Conservation (phyloP, 441 rosid genomes). For the Bruguiera hainesii region DNA sequence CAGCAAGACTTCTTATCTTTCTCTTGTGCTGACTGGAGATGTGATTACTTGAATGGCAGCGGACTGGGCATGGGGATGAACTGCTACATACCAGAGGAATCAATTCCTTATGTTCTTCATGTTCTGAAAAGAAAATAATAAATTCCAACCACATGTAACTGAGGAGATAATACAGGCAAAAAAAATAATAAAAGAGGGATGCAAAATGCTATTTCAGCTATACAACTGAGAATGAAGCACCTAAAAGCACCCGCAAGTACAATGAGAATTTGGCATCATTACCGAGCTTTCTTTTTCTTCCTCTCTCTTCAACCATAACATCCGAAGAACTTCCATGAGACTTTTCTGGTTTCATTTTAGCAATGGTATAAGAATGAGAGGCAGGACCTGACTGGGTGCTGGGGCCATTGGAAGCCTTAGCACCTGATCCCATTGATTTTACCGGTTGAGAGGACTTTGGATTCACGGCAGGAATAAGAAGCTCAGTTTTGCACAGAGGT, state of each 20-base stretch:
- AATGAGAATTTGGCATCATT: constrained; percentile 18
- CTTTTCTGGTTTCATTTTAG: constrained; percentile 39
- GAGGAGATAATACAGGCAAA: not conserved
- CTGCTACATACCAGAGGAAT: constrained; percentile 54
- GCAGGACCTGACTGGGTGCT: constrained; percentile 28
- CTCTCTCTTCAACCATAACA: constrained; percentile 41
- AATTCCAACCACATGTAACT: constrained; percentile 12
- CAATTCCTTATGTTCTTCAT: constrained; percentile 67
- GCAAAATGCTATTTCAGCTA: constrained; percentile 11
- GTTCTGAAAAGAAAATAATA: constrained; percentile 45
- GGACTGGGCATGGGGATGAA: constrained; percentile 48
- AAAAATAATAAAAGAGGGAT: not conserved
- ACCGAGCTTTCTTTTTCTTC: constrained; percentile 72
- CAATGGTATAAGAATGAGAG: constrained; percentile 22
- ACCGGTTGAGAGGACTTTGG: constrained; percentile 34
- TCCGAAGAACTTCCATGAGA: constrained; percentile 32
- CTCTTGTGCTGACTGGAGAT: constrained; percentile 91
- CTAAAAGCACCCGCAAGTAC: constrained; percentile 1
- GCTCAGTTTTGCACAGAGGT: constrained; percentile 43
- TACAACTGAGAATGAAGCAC: not conserved
- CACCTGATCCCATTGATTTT: constrained; percentile 21
- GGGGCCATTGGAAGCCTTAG: constrained; percentile 27
- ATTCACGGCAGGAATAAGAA: constrained; percentile 44
- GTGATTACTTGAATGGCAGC: constrained; percentile 58
- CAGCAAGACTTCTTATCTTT: constrained; percentile 77